phyloP scores from a whole-genome alignment of 352 stramenopile species.

The Phytophthora sojae region DNA sequence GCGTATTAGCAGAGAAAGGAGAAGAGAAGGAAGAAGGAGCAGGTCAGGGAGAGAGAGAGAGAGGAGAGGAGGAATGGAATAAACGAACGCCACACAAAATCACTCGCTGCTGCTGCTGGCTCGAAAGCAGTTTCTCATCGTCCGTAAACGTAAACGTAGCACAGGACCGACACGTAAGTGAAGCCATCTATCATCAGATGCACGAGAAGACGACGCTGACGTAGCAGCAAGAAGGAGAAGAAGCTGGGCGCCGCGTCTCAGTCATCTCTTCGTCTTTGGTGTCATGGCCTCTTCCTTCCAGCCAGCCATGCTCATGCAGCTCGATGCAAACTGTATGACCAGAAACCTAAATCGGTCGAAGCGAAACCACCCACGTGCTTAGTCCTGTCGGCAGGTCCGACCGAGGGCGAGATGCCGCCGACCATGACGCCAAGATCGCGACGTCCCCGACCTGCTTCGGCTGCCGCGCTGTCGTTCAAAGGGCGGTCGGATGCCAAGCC shows the following conservation, averaged over 20 bases:
- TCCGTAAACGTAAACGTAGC: background rate
- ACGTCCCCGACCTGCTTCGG: constrained; percentile 18
- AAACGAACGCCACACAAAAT: constrained; percentile 35
- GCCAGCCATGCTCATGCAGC: no score
- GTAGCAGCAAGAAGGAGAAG: background rate
- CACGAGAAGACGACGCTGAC: constrained; percentile 11
- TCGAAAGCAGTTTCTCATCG: constrained; percentile 7
- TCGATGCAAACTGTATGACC: background rate
- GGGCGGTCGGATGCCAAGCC: constrained; percentile 1
- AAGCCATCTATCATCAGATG: constrained; percentile 25
- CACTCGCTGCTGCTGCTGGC: constrained; percentile 7
- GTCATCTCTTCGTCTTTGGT: background rate
- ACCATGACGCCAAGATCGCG: background rate
- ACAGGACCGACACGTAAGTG: constrained; percentile 24
- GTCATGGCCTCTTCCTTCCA: background rate
- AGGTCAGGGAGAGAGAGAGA: constrained; percentile 17
- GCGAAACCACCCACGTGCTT: background rate
- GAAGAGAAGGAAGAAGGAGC: constrained; percentile 15
- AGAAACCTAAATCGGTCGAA: background rate
- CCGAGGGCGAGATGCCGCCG: background rate
- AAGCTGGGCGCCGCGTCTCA: background rate
- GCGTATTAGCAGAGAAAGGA: constrained; percentile 36
- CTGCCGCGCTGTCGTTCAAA: constrained; percentile 12
- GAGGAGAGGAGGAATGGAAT: constrained; percentile 27
- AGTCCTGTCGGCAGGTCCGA: background rate